Base-by-base conservation (phyloP, 192 early-diverging fungal species). In the Funneliformis mosseae region DNA sequence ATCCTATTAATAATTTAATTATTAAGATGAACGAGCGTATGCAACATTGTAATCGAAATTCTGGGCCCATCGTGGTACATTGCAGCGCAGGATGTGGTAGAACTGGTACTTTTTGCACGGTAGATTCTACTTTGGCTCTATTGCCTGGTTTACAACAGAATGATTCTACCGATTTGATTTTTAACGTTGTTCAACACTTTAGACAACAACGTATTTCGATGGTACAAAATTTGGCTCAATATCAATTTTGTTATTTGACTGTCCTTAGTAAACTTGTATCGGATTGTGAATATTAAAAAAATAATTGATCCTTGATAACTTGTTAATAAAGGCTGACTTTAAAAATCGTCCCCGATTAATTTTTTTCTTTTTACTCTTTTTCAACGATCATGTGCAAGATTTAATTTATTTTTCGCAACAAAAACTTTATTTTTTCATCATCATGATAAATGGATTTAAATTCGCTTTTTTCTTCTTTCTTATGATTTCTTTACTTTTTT, bases 81-180 rank as follows among this genome's bases (percentile, higher is more conserved):
- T 96, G 95, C 81, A 92, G 90, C 70, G 95, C 95, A 9, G 95
- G 95, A 10, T 93, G 92, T 80, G 95, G 95, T 11, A 86, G 95
- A 27, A 96, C 94, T 2, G 95, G 95, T 11, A 90, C 94, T 1
- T 96, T 95, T 79, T 92, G 92, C 55, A 90, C 85, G 0, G 82
- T 96, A 39, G 91, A 94, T 76, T 85, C 86, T 1, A 81, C 48
- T 16, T 62, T 80, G 8, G 73, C 63, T n/a, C 70, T 81, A 63
- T 63, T 79, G 23, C 67, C 63, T 9, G 23, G 41, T 27, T 45
- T 50, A 25, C 27, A 67, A 14, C 23, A 82, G 41, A 78, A 84
- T 42, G 76, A 80, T 48, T 61, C 70, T 27, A 12, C 82, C 8
- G 93, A 95, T 77, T 85, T 88, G 39, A 88, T 95, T 42, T 91